A percentile compares a stretch with the other conserved stretches of the same genome.
phyloP scores from a whole-genome alignment of 345 rosid species.

The Rubroshorea leprosula region DNA sequence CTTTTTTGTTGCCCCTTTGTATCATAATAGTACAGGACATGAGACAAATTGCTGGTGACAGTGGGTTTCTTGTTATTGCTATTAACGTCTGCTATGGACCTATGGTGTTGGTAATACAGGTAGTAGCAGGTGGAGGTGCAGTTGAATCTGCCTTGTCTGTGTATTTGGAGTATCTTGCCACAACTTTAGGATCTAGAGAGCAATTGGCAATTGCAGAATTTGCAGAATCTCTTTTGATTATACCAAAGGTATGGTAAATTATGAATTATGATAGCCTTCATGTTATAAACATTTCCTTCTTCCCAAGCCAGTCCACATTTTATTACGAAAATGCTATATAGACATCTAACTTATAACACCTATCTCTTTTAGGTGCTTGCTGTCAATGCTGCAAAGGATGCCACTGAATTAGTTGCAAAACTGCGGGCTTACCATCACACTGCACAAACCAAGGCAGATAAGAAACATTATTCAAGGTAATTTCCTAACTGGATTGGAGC shows the following conservation, averaged over 20 bases:
- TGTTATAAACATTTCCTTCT: background rate
- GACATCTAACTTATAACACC: background rate
- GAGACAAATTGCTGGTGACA: background rate
- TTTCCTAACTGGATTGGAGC: background rate
- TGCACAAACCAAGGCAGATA: conserved; percentile 94
- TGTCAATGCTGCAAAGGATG: conserved; percentile 96
- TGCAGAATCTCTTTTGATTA: conserved; percentile 79
- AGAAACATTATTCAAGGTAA: conserved; percentile 84
- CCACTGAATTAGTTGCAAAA: conserved; percentile 91
- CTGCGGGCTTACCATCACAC: conserved; percentile 90
- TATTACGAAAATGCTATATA: background rate
- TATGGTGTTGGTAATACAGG: conserved; percentile 45
- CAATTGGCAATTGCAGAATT: conserved; percentile 95
- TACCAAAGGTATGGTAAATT: conserved; percentile 62
- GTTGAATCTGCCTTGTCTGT: conserved; percentile 91
- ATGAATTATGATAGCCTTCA: background rate
- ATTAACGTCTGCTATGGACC: background rate
- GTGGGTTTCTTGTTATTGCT: background rate
- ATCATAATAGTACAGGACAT: background rate
- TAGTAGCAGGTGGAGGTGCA: conserved; percentile 99
- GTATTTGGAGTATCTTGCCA: conserved; percentile 86
- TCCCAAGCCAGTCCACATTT: background rate
- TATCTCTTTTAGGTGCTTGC: conserved; percentile 65
- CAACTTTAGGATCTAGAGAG: conserved; percentile 88
- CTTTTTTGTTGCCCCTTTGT: background rate